Percentiles rank a stretch among this genome's conserved stretches.
Conservation (phyloP, 2,329 filamentous ascomycete genomes). For the Trichothecium sympodiale region DNA sequence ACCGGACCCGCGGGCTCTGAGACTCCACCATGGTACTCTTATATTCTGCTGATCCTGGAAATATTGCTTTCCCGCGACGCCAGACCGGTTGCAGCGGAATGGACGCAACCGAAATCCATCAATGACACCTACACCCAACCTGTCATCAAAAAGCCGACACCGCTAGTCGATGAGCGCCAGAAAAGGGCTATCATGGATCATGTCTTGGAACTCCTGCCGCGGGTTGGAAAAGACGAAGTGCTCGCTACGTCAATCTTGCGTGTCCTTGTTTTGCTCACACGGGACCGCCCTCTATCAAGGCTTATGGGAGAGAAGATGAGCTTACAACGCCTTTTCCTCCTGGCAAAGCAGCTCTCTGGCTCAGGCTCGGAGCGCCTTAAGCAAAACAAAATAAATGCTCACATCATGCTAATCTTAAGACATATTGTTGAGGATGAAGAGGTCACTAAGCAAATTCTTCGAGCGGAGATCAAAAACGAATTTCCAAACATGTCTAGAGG, state of each 20-base stretch:
- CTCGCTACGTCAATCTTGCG: slow-evolving; percentile 75
- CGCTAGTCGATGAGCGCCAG: slow-evolving; percentile 41
- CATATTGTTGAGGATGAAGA: slow-evolving; percentile 93
- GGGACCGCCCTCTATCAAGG: slow-evolving; percentile 63
- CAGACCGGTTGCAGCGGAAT: slow-evolving; percentile 63
- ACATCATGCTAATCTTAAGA: slow-evolving; percentile 77
- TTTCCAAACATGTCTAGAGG: slow-evolving; percentile 49
- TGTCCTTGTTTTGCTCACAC: slow-evolving; percentile 78
- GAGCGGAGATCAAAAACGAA: slow-evolving; percentile 70
- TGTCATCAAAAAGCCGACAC: slow-evolving; percentile 52
- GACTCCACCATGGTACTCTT: slow-evolving; percentile 84
- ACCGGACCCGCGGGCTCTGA: slow-evolving; percentile 60
- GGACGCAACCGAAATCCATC: slow-evolving; percentile 47
- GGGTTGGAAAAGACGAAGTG: slow-evolving; percentile 76
- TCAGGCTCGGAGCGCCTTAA: slow-evolving; percentile 63
- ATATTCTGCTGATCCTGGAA: slow-evolving; percentile 82
- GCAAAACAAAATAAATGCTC: slow-evolving; percentile 38
- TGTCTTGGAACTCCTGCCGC: slow-evolving; percentile 74
- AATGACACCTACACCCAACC: slow-evolving; percentile 39
- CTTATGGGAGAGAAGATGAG: slow-evolving; percentile 79
- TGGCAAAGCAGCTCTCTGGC: slow-evolving; percentile 85
- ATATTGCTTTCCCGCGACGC: slow-evolving; percentile 82
- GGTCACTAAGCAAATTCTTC: slow-evolving; percentile 83
- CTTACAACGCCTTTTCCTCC: slow-evolving; percentile 80
- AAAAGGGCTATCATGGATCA: slow-evolving; percentile 62